phyloP scores from a whole-genome alignment of 2,329 filamentous ascomycete species.

The Aspergillus sp. region DNA sequence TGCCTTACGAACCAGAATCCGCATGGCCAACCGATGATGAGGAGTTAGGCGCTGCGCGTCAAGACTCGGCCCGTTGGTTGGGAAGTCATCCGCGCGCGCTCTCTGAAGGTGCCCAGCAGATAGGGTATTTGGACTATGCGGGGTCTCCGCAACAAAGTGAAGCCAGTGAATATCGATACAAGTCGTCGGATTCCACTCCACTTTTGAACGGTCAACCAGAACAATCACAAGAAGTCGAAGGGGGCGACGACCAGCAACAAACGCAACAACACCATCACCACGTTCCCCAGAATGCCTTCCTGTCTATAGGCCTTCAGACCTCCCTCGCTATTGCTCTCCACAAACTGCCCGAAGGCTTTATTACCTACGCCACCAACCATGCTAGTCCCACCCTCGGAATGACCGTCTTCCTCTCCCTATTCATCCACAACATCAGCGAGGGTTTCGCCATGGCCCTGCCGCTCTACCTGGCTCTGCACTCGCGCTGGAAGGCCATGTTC shows the following conservation, averaged over 20 bases:
- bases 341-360: slow-evolving; percentile 80
- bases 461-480: slow-evolving; percentile 81
- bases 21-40: slow-evolving; percentile 3
- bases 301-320: slow-evolving; percentile 92
- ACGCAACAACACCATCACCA: slow-evolving; percentile 70
- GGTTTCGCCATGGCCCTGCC: slow-evolving; percentile 91
- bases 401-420: slow-evolving; percentile 88
- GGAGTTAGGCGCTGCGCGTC: slow-evolving; percentile 1
- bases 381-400: slow-evolving; percentile 82
- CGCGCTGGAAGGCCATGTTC: slow-evolving; percentile 69
- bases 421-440: slow-evolving; percentile 97
- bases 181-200: not conserved
- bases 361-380: slow-evolving; percentile 96
- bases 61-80: not conserved
- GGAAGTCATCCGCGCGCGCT: not conserved
- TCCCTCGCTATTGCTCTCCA: slow-evolving; percentile 91
- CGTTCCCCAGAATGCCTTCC: slow-evolving; percentile 85
- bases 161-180: slow-evolving; percentile 1
- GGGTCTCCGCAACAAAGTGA: slow-evolving; percentile 7
- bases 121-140: slow-evolving; percentile 10
- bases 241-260: slow-evolving; percentile 1
- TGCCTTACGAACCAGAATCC: slow-evolving; percentile 11
- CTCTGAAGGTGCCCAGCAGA: not conserved
- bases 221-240: not conserved
- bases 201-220: not conserved